Evolutionary conservation across 148 eudicot genomes (phyloP).

Genomic region (Polygonum aviculare): DNA sequence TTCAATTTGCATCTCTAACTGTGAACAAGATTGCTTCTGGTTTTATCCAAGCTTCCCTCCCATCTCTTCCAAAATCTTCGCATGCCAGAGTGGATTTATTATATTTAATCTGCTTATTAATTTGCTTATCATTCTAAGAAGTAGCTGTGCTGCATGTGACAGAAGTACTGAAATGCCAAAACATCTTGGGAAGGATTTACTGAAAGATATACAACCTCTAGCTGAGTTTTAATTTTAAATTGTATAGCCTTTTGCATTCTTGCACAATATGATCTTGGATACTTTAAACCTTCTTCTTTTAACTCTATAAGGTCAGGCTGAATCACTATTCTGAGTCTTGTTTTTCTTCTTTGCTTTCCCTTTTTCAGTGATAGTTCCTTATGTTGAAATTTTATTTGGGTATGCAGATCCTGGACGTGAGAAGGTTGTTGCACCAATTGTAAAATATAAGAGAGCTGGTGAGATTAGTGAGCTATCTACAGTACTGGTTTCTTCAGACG

Average conservation of each 20-base stretch:
- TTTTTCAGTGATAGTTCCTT: background rate
- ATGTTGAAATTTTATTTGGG: constrained; percentile 7
- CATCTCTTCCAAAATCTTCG: background rate
- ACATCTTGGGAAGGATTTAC: background rate
- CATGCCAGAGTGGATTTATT: background rate
- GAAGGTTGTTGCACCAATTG: constrained; percentile 79
- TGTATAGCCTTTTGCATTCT: background rate
- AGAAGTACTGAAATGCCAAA: background rate
- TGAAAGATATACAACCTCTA: constrained; percentile 1
- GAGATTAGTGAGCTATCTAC: constrained; percentile 42
- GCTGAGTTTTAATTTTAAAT: background rate
- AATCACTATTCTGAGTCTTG: background rate
- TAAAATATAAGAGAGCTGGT: constrained; percentile 37
- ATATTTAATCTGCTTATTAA: background rate
- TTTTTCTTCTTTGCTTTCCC: background rate
- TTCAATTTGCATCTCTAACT: background rate
- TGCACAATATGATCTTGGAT: background rate
- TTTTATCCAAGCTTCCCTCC: constrained; percentile 1
- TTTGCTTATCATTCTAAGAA: background rate
- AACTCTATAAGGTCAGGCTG: background rate
- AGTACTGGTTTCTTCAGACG: constrained; percentile 52
- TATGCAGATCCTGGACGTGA: constrained; percentile 72
- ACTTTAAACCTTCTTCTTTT: background rate
- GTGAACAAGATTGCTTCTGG: background rate
- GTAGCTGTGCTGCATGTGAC: too few species aligned